A percentile compares a stretch with the other conserved stretches of the same genome.
These are phyloP conservation scores for Trametes sanguinea DNA, from an alignment of 768 basidiomycete genomes.

Conservation along the genomic window DNA sequence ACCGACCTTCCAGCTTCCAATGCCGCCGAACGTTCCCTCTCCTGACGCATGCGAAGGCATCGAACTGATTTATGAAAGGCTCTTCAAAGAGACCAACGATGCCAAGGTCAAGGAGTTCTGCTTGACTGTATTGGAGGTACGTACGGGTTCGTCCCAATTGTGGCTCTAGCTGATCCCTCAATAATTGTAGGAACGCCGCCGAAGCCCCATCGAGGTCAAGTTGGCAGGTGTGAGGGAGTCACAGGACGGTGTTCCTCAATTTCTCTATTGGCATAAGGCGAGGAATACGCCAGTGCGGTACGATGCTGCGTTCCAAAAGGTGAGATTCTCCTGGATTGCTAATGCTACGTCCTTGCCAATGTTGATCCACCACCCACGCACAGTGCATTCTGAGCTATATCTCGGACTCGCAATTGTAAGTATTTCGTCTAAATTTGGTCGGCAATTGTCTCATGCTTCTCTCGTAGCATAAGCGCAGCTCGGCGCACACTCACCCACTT, in stretches of 20 bases:
- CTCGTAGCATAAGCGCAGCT: constrained; percentile 56
- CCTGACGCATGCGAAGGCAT: constrained; percentile 69
- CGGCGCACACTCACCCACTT: constrained; percentile 51
- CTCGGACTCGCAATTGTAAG: constrained; percentile 79
- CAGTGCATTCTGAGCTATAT: constrained; percentile 83
- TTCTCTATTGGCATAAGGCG: constrained; percentile 83
- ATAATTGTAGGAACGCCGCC: constrained; percentile 56
- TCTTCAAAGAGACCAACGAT: constrained; percentile 39
- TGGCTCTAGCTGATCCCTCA: background rate
- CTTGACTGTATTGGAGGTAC: constrained; percentile 20
- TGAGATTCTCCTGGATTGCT: constrained; percentile 25
- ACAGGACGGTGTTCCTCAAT: constrained; percentile 49
- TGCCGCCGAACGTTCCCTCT: constrained; percentile 54
- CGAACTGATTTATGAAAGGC: constrained; percentile 42
- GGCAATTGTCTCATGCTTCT: background rate
- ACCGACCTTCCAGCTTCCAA: constrained; percentile 64
- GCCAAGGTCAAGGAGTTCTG: constrained; percentile 39
- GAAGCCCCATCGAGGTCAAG: constrained; percentile 71
- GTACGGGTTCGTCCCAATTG: no score
- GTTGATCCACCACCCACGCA: background rate
- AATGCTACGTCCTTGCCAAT: background rate
- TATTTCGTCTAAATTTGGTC: no score
- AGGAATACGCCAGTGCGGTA: constrained; percentile 60
- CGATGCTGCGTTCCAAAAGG: constrained; percentile 77
- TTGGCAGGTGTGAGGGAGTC: constrained; percentile 47